These are phyloP conservation scores for Exidia glandulosa DNA, from an alignment of 768 basidiomycete genomes.

Conservation along the genomic window DNA sequence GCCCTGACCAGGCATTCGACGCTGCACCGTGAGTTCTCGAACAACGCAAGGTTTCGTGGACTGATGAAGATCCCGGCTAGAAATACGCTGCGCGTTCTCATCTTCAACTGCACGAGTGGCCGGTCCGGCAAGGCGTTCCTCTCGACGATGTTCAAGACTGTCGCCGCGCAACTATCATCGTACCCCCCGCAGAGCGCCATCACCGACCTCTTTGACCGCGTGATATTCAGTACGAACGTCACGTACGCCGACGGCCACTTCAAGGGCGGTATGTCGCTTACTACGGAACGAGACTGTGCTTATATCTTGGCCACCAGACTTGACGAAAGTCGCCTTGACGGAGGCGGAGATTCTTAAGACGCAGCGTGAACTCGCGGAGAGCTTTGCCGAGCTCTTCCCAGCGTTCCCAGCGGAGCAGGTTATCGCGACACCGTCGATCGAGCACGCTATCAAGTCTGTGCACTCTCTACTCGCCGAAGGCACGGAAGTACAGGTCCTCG, in stretches of 20 bases:
- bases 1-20: conserved; percentile 39
- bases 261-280: conserved; percentile 63
- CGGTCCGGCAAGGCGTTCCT: conserved; percentile 73
- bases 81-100: conserved; percentile 42
- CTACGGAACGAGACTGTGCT: neutral
- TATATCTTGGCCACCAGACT: conserved; percentile 38
- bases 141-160: conserved; percentile 40
- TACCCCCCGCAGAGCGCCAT: conserved; percentile 11
- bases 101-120: conserved; percentile 94
- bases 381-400: conserved; percentile 60
- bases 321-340: conserved; percentile 58
- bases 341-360: conserved; percentile 57
- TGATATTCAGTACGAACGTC: conserved; percentile 93
- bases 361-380: conserved; percentile 63
- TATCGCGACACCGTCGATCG: conserved; percentile 76
- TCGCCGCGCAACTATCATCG: conserved; percentile 32
- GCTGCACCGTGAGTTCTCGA: conserved; percentile 4
- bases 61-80: conserved; percentile 8
- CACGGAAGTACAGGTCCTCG: conserved; percentile 49
- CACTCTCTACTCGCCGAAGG: conserved; percentile 26
- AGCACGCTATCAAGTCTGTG: conserved; percentile 72
- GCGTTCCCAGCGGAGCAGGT: conserved; percentile 48
- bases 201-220: conserved; percentile 60
- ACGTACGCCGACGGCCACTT: conserved; percentile 84
- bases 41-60: conserved; percentile 7